These are phyloP conservation scores for Pseudopyricularia cyperi DNA, from an alignment of 2,329 filamentous ascomycete genomes.

Conservation along the genomic window DNA sequence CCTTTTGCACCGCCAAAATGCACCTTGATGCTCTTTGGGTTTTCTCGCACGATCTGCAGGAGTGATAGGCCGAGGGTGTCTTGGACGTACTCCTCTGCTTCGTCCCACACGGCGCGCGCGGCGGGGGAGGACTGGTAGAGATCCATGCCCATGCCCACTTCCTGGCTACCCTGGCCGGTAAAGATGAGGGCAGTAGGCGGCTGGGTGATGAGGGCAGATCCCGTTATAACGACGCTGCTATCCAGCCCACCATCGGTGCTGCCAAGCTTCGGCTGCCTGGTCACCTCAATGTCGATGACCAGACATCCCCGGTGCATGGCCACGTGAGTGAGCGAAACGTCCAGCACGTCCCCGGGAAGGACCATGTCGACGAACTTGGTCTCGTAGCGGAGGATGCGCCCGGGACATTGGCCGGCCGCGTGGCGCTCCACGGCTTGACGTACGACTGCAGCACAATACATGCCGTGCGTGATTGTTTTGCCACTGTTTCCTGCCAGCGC, in stretches of 20 bases:
- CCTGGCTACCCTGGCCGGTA: constrained; percentile 26
- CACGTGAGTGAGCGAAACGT: constrained; percentile 7
- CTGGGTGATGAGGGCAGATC: neutral
- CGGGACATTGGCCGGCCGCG: constrained; percentile 6
- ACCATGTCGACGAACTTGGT: constrained; percentile 22
- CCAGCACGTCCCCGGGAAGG: constrained; percentile 17
- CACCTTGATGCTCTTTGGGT: constrained; percentile 22
- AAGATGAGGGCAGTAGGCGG: constrained; percentile 21
- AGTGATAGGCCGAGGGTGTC: neutral
- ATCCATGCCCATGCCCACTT: constrained; percentile 26
- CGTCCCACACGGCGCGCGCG: constrained; percentile 9
- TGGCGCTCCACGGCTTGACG: constrained; percentile 11
- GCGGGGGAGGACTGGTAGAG: constrained; percentile 18
- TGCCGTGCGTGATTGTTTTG: constrained; percentile 25
- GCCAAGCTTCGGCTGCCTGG: neutral
- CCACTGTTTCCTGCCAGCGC: constrained; percentile 14
- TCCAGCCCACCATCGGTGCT: neutral
- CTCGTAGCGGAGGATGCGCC: constrained; percentile 13
- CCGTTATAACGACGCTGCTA: neutral
- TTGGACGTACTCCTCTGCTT: neutral
- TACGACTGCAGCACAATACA: constrained; percentile 20
- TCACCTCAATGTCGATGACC: neutral
- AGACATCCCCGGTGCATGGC: neutral
- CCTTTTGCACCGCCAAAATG: constrained; percentile 22
- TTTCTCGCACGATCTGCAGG: constrained; percentile 19